Conservation (phyloP, 768 basidiomycete genomes). For the Mycena epipterygia region DNA sequence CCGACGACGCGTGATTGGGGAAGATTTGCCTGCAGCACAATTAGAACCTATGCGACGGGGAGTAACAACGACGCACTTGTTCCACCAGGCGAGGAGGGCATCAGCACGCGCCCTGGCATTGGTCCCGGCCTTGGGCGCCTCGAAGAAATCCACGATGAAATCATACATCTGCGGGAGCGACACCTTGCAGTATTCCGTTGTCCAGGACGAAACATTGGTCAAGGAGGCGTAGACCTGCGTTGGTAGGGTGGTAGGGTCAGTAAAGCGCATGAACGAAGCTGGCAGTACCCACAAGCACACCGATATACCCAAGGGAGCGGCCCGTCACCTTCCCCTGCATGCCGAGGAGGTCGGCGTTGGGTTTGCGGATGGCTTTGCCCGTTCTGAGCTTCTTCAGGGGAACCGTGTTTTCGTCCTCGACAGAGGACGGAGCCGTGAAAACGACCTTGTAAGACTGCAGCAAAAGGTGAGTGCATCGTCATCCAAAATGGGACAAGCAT, state of each 20-base stretch:
- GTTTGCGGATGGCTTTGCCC: not conserved
- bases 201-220: not conserved
- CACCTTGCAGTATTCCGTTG: not conserved
- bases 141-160: slow-evolving; percentile 30
- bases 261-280: not conserved
- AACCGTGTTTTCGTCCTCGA: slow-evolving; percentile 3
- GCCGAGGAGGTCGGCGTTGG: not conserved
- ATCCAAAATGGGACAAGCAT: not conserved
- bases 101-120: slow-evolving; percentile 7
- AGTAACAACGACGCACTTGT: slow-evolving; percentile 23
- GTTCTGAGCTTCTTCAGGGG: slow-evolving; percentile 8
- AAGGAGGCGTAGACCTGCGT: slow-evolving; percentile 12
- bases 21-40: slow-evolving; percentile 7
- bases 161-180: slow-evolving; percentile 21
- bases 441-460: slow-evolving; percentile 6
- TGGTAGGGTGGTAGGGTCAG: not conserved
- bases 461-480: not conserved
- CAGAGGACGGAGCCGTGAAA: slow-evolving; percentile 21
- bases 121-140: slow-evolving; percentile 1
- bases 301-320: slow-evolving; percentile 21
- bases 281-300: slow-evolving; percentile 6
- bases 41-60: not conserved
- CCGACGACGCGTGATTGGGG: not conserved
- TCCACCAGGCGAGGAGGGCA: slow-evolving; percentile 27
- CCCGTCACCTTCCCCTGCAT: slow-evolving; percentile 18